A percentile compares a stretch with the other conserved stretches of the same genome.
Conservation (phyloP, 148 eudicot genomes). For the Bassia scoparia region DNA sequence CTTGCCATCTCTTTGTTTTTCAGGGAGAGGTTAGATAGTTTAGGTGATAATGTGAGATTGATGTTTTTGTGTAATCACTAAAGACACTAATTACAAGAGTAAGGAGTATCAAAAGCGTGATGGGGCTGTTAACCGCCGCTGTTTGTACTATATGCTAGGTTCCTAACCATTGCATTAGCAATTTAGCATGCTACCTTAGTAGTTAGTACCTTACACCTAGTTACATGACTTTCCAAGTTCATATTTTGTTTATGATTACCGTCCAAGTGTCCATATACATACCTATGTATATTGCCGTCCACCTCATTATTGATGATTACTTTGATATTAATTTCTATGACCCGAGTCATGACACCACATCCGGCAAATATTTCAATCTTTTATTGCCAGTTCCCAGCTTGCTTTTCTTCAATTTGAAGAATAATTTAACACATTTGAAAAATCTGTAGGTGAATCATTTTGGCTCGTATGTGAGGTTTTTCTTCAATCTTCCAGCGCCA, state of each 20-base stretch:
- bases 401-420: not conserved
- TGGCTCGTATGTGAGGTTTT: slow-evolving; percentile 77
- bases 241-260: not conserved
- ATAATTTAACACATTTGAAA: slow-evolving; percentile 1
- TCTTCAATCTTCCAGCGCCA: slow-evolving; percentile 81
- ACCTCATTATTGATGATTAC: not conserved
- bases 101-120: not conserved
- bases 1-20: not conserved
- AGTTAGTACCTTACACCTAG: no score
- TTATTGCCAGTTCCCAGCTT: slow-evolving; percentile 4
- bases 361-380: no score
- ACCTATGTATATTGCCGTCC: not conserved
- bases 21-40: not conserved
- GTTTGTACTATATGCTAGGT: no score
- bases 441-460: slow-evolving; percentile 80
- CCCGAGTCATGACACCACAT: not conserved
- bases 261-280: not conserved
- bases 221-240: not conserved
- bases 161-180: no score
- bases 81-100: not conserved
- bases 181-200: not conserved
- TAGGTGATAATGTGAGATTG: not conserved
- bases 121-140: not conserved
- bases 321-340: not conserved
- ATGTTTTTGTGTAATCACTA: not conserved